Conservation (phyloP, 225 moss, liverwort and hornwort genomes). For the Straminergon stramineum region DNA sequence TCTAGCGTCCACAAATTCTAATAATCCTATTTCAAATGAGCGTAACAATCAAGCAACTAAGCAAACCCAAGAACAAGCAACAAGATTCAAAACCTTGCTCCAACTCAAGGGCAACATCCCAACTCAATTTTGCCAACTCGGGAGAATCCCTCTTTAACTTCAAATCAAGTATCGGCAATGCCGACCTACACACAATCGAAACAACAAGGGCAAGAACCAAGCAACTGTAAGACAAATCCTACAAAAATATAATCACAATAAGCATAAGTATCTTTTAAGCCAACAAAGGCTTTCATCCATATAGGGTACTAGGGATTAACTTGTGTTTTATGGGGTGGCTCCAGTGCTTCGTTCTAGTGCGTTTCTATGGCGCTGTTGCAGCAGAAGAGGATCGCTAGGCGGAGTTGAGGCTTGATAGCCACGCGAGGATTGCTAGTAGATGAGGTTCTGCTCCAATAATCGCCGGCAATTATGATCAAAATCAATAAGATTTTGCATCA, state of each 20-base stretch:
- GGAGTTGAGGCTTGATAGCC: slow-evolving; percentile 67
- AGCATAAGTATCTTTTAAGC: not conserved
- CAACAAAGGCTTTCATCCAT: slow-evolving; percentile 14
- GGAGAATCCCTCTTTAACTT: not conserved
- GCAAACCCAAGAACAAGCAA: not conserved
- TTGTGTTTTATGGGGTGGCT: not conserved
- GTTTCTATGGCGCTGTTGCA: slow-evolving; percentile 27
- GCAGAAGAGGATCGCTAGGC: slow-evolving; percentile 33
- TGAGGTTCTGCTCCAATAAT: slow-evolving; percentile 54
- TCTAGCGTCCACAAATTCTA: no score
- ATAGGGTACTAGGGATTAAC: not conserved
- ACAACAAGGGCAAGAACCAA: not conserved
- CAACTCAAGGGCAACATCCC: not conserved
- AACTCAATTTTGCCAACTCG: not conserved
- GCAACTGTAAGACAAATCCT: not conserved
- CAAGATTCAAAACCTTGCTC: not conserved
- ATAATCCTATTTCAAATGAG: no score
- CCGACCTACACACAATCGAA: not conserved
- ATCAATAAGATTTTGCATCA: no score
- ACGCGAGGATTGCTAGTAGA: slow-evolving; percentile 43
- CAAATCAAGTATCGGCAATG: not conserved
- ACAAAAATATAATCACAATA: not conserved
- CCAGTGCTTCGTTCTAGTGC: not conserved
- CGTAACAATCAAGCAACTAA: no score
- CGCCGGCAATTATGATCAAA: slow-evolving; percentile 5